phyloP scores from a whole-genome alignment of 2,329 filamentous ascomycete species.

The Rasamsonia emersonii region DNA sequence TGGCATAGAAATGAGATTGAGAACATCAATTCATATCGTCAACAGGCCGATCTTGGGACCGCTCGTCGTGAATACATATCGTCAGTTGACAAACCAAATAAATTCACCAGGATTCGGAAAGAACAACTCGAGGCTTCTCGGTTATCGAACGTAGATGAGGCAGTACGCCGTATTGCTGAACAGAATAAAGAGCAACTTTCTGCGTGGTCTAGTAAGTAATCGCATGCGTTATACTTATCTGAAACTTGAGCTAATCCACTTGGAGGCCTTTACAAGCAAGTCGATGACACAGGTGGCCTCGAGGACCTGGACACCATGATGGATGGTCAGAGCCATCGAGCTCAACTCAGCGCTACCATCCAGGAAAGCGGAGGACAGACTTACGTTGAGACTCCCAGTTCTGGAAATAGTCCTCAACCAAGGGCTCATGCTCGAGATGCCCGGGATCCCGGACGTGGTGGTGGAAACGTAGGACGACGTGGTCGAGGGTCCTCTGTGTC shows the following conservation, averaged over 20 bases:
- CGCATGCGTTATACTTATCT: background rate
- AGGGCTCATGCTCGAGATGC: constrained; percentile 1
- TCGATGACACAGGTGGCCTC: constrained; percentile 21
- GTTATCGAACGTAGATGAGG: constrained; percentile 21
- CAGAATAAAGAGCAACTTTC: constrained; percentile 17
- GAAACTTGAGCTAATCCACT: constrained; percentile 5
- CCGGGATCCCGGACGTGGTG: constrained; percentile 14
- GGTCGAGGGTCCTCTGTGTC: constrained; percentile 8
- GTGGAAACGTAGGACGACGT: constrained; percentile 17
- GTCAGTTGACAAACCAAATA: constrained; percentile 18
- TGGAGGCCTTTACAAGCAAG: constrained; percentile 22
- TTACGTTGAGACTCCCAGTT: constrained; percentile 4
- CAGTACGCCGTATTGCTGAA: constrained; percentile 19
- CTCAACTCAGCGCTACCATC: constrained; percentile 16
- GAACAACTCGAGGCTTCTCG: constrained; percentile 21
- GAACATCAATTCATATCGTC: background rate
- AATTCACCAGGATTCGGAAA: constrained; percentile 9
- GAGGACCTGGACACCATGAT: constrained; percentile 25
- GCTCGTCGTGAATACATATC: constrained; percentile 28
- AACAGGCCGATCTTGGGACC: constrained; percentile 30
- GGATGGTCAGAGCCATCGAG: constrained; percentile 32
- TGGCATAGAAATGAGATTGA: background rate
- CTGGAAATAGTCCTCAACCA: constrained; percentile 1
- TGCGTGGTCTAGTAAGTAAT: constrained; percentile 26
- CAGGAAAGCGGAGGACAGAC: constrained; percentile 12